Percentiles rank a stretch among this genome's conserved stretches.
phyloP scores from a whole-genome alignment of 2,329 filamentous ascomycete species.

The Teratosphaeria epicoccoides region DNA sequence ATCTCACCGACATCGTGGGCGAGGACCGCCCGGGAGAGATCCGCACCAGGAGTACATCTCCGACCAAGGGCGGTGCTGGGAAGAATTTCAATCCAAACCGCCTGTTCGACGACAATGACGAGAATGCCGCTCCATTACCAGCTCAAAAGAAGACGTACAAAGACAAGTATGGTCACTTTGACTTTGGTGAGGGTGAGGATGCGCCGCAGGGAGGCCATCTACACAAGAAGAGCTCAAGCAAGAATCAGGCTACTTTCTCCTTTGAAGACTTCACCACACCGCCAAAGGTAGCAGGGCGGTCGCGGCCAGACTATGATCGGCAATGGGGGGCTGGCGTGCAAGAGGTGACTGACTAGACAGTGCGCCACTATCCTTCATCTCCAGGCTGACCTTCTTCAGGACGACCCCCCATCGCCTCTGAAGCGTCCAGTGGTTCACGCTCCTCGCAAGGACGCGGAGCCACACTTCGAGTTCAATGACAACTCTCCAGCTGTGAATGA shows the following conservation, averaged over 20 bases:
- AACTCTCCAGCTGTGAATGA: slow-evolving; percentile 48
- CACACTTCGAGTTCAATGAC: slow-evolving; percentile 77
- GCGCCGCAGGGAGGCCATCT: slow-evolving; percentile 23
- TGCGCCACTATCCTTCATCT: neutral
- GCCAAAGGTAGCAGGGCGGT: slow-evolving; percentile 57
- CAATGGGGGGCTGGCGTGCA: slow-evolving; percentile 69
- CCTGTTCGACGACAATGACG: slow-evolving; percentile 44
- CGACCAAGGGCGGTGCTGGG: slow-evolving; percentile 36
- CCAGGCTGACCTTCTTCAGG: slow-evolving; percentile 22
- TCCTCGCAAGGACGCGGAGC: slow-evolving; percentile 66
- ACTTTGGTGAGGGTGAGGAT: slow-evolving; percentile 57
- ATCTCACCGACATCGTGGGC: slow-evolving; percentile 57
- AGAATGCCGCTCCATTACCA: slow-evolving; percentile 18
- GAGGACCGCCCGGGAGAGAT: slow-evolving; percentile 26
- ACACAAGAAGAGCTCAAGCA: slow-evolving; percentile 39
- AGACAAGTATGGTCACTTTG: slow-evolving; percentile 76
- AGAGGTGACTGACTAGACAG: slow-evolving; percentile 32
- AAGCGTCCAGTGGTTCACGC: slow-evolving; percentile 51
- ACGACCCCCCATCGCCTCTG: slow-evolving; percentile 48
- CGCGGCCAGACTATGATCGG: slow-evolving; percentile 58
- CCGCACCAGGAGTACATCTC: slow-evolving; percentile 7
- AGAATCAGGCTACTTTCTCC: slow-evolving; percentile 62
- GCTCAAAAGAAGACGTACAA: slow-evolving; percentile 53
- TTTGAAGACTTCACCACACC: slow-evolving; percentile 85
- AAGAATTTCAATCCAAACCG: slow-evolving; percentile 44